Percentiles rank a stretch among this genome's conserved stretches.
phyloP scores from a whole-genome alignment of 768 basidiomycete genomes.

The Phanerochaete carnosa region DNA sequence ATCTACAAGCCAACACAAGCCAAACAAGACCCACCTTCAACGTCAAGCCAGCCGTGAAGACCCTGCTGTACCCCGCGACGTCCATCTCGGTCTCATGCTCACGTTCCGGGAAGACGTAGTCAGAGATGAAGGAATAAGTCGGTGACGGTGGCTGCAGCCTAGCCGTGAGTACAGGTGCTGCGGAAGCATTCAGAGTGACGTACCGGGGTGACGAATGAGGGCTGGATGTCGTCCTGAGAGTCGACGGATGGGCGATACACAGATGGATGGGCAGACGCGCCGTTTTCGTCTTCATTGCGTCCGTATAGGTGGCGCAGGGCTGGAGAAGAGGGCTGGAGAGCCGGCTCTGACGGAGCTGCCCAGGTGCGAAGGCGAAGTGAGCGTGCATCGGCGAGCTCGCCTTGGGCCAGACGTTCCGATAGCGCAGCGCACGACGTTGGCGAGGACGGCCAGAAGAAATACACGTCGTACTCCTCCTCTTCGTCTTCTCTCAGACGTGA shows the following conservation, averaged over 20 bases:
- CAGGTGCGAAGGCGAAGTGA: neutral
- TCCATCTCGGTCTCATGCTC: neutral
- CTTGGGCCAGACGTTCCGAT: neutral
- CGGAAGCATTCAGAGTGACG: neutral
- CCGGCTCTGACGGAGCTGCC: neutral
- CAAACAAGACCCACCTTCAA: slow-evolving; percentile 3
- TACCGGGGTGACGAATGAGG: neutral
- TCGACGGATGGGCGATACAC: neutral
- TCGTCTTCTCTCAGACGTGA: neutral
- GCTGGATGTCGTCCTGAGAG: neutral
- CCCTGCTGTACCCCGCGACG: slow-evolving; percentile 4
- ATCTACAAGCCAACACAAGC: neutral
- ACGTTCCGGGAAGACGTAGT: slow-evolving; percentile 2
- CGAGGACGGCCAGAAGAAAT: slow-evolving; percentile 9
- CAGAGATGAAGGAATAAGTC: neutral
- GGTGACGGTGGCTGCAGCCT: neutral
- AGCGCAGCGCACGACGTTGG: neutral
- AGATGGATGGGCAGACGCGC: neutral
- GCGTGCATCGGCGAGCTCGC: neutral
- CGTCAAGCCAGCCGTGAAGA: slow-evolving; percentile 8
- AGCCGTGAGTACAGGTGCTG: neutral
- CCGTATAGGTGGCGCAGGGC: neutral
- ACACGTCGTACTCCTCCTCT: slow-evolving; percentile 9
- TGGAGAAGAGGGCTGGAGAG: neutral
- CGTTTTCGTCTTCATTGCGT: neutral